Base-by-base conservation (phyloP, 208 protist genomes). In the Strigomonas galati region DNA sequence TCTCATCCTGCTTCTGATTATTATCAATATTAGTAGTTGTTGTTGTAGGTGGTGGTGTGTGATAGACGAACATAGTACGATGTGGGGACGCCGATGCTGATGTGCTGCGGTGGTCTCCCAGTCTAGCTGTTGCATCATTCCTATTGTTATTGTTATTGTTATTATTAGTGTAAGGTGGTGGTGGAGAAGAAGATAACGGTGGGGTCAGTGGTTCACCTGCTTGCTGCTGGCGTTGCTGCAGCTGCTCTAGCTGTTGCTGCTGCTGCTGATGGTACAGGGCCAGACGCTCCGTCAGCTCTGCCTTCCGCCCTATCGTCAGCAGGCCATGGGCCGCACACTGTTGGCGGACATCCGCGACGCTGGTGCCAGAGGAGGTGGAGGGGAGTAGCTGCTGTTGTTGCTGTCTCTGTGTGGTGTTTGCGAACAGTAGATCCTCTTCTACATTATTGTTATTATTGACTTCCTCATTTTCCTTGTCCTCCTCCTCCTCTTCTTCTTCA, bases 61-160 rank as follows among this genome's bases (percentile, higher is more conserved):
- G 74, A 28, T 81, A 81, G 35, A 71, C 65, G 44, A 81, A 81
- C 23, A 72, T 55, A 9, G 76, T 81, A 5, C 76, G 76, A 31
- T 64, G 76, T n/a, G 71, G 76, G 19, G 68, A 78, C 0, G 61
- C 65, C 23, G 56, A 65, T n/a, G 49, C 37, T 12, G 44, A 15
- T 28, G 44, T 9, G 26, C 21, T 54, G 54, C 40, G n/a, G n/a
- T 37, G 32, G 6, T 37, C 32, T 9, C 32, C 19, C 27, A 7
- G 2, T 15, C 9, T 23, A 10, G 9, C n/a, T 7, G 61, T 27
- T 7, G 6, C 10, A 19, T 37, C 9, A 9, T 37, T 2, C 2
- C 2, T 37, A 9, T 12, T 37, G 32, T 37, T n/a, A n/a, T 24
- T 23, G 35, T 27, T 31, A 55, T 6, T n/a, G n/a, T 37, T 37